Evolutionary conservation across 768 basidiomycete genomes (phyloP), one percentile per base, ranked within the genome.

Genomic region (Hortiboletus campestris): DNA sequence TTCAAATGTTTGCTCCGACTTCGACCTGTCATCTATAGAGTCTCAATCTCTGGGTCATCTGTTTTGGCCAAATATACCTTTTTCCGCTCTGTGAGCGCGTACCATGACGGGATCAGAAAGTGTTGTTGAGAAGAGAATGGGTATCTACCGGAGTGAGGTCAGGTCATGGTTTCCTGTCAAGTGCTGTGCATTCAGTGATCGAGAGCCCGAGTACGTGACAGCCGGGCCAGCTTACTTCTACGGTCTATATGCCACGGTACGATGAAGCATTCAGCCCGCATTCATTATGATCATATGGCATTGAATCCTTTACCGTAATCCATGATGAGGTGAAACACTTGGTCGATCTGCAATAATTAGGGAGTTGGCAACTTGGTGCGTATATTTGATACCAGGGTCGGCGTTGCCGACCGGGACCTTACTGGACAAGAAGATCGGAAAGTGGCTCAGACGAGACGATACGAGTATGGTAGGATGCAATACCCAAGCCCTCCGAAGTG

Each of bases 1-100:
- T 43, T 72, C 63, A 22, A 68, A 67, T 10, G 60, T 39, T 47
- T 55, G 63, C 43, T 70, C 66, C 17, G 31, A 38, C 31, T 55
- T 62, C 40, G 46, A 49, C 34, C 46, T 60, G 48, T 58, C 57
- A 51, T 28, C 51, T 57, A 10, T 29, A 11, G 32, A 28, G 28
- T 19, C 32, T 55, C 35, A 39, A 31, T 40, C 32, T 19, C 8
- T 25, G 20, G 8, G 36, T 13, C n/a, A 39, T 32, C 29, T 38
- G 9, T 17, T 42, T 36, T 16, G 47, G 22, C 9, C 12, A 44
- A 47, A 14, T 4, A 12, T 48, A 60, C 67, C 64, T 55, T 55
- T 62, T n/a, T 45, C 54, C 47, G 34, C 29, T 19, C 56, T 67
- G 41, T 51, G 28, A 11, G 29, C 39, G 28, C 39, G 44, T 31